phyloP scores from a whole-genome alignment of 2,329 filamentous ascomycete genomes.

The Fusarium tuaranense region DNA sequence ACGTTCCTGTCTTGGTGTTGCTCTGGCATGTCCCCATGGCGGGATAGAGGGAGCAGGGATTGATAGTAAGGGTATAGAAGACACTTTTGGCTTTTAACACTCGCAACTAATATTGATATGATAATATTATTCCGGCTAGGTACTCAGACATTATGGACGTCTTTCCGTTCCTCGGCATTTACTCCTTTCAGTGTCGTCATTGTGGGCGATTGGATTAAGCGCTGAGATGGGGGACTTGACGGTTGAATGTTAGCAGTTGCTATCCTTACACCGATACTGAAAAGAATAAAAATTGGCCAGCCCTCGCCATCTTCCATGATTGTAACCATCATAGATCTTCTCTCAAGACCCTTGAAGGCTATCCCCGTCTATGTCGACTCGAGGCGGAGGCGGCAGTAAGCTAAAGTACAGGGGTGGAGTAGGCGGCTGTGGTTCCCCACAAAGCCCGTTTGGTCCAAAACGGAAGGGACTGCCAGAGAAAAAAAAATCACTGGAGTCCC shows the following conservation, averaged over 20 bases:
- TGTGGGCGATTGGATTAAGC: background rate
- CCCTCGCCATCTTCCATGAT: background rate
- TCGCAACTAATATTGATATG: background rate
- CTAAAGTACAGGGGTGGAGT: constrained; percentile 35
- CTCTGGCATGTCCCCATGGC: background rate
- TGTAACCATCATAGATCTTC: background rate
- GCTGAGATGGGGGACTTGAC: background rate
- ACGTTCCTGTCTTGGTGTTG: background rate
- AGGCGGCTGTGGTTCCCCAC: constrained; percentile 32
- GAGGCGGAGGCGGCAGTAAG: background rate
- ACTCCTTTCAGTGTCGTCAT: background rate
- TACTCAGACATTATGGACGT: background rate
- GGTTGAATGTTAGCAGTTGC: background rate
- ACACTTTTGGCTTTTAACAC: background rate
- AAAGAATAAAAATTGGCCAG: background rate
- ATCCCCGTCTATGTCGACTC: constrained; percentile 13
- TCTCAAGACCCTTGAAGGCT: constrained; percentile 20
- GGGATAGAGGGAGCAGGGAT: background rate
- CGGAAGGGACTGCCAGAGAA: constrained; percentile 10
- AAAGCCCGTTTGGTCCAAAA: constrained; percentile 20
- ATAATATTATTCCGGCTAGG: background rate
- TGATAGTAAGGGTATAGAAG: background rate
- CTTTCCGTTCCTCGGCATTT: background rate
- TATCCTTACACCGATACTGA: background rate
- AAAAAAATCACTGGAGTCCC: constrained; percentile 36